Percentiles rank a stretch among this genome's conserved stretches.
Conservation (phyloP, 2,329 filamentous ascomycete species). For the Talaromyces piceae region DNA sequence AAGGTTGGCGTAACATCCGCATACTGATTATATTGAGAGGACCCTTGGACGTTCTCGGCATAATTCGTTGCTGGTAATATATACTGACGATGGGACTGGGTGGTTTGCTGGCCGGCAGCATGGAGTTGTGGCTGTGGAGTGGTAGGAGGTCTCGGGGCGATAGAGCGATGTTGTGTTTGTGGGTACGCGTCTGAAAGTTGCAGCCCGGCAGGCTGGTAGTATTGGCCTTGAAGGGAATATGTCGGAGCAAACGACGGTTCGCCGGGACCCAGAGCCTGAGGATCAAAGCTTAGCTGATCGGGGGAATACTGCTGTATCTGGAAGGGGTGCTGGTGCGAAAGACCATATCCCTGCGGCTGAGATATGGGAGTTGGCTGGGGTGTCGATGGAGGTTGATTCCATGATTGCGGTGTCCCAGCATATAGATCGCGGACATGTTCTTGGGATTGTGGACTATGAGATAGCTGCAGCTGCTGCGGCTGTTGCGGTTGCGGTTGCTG, state of each 20-base stretch:
- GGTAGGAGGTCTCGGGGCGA: conserved; percentile 16
- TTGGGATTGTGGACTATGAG: conserved; percentile 14
- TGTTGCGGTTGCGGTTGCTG: conserved; percentile 16
- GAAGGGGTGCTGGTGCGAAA: conserved; percentile 25
- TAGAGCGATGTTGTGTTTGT: conserved; percentile 15
- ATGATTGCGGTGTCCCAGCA: conserved; percentile 24
- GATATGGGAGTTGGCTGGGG: conserved; percentile 17
- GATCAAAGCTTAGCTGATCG: conserved; percentile 23
- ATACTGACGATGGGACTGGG: conserved; percentile 19
- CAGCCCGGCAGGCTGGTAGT: conserved; percentile 23
- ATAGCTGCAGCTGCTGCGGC: conserved; percentile 16
- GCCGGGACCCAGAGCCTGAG: conserved; percentile 21
- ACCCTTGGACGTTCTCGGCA: conserved; percentile 7
- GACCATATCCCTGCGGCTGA: conserved; percentile 20
- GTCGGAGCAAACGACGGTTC: conserved; percentile 24
- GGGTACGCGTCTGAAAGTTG: conserved; percentile 22
- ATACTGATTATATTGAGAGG: conserved; percentile 24
- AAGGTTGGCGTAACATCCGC: conserved; percentile 15
- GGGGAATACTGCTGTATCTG: conserved; percentile 24
- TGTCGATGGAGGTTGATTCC: conserved; percentile 27
- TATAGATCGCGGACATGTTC: conserved; percentile 27
- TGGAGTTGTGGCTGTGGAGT: conserved; percentile 14
- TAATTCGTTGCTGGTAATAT: conserved; percentile 20
- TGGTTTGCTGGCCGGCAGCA: neutral
- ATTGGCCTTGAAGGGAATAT: conserved; percentile 26